Percentiles rank a stretch among this genome's conserved stretches.
Conservation (phyloP, 805 yeast genomes). For the Candida pseudofarinosa region DNA sequence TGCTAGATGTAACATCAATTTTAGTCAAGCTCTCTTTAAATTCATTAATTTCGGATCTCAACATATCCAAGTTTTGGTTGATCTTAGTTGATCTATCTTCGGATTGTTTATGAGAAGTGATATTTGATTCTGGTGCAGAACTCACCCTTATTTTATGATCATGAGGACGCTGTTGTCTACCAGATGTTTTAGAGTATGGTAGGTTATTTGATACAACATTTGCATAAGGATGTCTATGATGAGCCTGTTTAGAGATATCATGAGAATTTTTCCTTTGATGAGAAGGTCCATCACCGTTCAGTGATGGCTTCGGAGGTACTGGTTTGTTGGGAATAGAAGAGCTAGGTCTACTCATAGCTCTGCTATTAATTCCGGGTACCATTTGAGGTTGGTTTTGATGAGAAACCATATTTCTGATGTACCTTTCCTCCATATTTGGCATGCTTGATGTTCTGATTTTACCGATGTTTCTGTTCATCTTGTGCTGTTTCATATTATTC, state of each 20-base stretch:
- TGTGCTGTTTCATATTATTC: neutral
- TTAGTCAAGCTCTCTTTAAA: slow-evolving; percentile 38
- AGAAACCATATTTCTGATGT: neutral
- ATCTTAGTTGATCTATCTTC: slow-evolving; percentile 28
- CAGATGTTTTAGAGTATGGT: neutral
- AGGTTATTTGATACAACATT: neutral
- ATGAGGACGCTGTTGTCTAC: neutral
- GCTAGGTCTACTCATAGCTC: neutral
- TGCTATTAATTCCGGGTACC: neutral
- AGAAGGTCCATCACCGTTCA: neutral
- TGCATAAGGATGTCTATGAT: neutral
- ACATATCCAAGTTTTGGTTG: slow-evolving; percentile 38
- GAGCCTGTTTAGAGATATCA: neutral
- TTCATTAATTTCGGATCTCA: slow-evolving; percentile 41
- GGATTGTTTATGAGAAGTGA: neutral
- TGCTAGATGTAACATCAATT: slow-evolving; percentile 11
- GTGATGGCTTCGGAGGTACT: neutral
- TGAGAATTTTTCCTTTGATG: neutral
- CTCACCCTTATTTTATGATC: too few relatives aligned
- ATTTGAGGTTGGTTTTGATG: neutral
- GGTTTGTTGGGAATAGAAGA: neutral
- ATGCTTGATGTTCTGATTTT: neutral
- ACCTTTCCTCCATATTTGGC: neutral
- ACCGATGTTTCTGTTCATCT: neutral
- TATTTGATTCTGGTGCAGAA: neutral